A percentile compares a stretch with the other conserved stretches of the same genome.
Conservation (phyloP, 2,329 filamentous ascomycete genomes). For the Incumbomyces lentus region DNA sequence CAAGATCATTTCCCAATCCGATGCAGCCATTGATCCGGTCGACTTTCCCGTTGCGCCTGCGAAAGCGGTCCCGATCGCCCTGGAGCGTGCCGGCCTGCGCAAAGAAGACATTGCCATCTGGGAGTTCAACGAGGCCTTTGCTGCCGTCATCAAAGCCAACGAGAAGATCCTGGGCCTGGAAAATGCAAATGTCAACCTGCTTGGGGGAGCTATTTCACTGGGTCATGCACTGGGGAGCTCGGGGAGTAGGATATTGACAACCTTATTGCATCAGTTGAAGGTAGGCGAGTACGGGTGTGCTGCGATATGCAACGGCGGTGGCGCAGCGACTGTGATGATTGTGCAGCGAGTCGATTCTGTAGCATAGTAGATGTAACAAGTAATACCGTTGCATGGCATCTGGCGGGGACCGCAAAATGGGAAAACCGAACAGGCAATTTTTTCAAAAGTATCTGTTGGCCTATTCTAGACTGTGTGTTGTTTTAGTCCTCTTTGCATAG, state of each 20-base stretch:
- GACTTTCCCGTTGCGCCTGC: conserved; percentile 92
- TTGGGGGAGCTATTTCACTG: conserved; percentile 83
- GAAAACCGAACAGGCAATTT: no score
- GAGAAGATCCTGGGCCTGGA: conserved; percentile 73
- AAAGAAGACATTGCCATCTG: conserved; percentile 87
- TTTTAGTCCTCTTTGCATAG: no score
- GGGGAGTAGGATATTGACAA: conserved; percentile 80
- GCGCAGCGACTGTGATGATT: conserved; percentile 81
- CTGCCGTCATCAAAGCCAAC: conserved; percentile 88
- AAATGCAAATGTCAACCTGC: conserved; percentile 69
- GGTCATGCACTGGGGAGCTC: conserved; percentile 91
- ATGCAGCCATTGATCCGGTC: conserved; percentile 80
- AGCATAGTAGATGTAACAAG: no score
- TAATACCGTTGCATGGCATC: no score
- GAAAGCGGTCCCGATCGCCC: conserved; percentile 80
- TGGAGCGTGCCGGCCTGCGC: conserved; percentile 79
- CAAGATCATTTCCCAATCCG: conserved; percentile 71
- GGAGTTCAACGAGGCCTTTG: conserved; percentile 99
- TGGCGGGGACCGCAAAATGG: no score
- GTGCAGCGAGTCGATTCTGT: conserved; percentile 64
- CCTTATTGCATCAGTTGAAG: conserved; percentile 81
- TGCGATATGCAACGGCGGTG: conserved; percentile 94
- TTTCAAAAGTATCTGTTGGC: no score
- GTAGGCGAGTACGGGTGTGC: conserved; percentile 89
- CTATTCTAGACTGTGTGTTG: no score